These are phyloP conservation scores for Moesziomyces sp. DNA, from an alignment of 1,284 basidiomycete genomes.

Conservation along the genomic window DNA sequence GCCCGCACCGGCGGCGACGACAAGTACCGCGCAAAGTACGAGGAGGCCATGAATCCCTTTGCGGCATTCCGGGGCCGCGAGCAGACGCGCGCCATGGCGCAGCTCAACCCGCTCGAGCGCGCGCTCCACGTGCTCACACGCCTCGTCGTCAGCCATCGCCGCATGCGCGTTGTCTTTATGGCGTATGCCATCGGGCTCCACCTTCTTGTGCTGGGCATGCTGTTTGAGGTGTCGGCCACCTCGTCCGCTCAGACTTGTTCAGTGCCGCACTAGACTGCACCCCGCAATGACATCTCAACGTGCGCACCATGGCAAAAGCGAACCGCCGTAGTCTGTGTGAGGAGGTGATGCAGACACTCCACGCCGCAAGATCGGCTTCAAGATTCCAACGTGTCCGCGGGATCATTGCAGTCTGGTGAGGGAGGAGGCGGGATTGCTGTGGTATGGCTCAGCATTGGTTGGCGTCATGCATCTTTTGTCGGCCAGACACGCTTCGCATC, in stretches of 20 bases:
- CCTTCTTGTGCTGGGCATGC: conserved; percentile 79
- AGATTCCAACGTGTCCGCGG: too few relatives aligned
- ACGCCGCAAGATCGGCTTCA: too few relatives aligned
- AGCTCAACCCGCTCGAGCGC: conserved; percentile 89
- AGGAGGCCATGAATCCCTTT: conserved; percentile 96
- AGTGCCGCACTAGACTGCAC: conserved; percentile 9
- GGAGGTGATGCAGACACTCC: too few relatives aligned
- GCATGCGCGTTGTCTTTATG: conserved; percentile 77
- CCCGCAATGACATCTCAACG: not conserved
- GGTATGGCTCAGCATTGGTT: too few relatives aligned
- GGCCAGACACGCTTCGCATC: too few relatives aligned
- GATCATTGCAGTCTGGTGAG: too few relatives aligned
- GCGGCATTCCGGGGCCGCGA: conserved; percentile 95
- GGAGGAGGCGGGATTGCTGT: too few relatives aligned
- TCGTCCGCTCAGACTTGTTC: conserved; percentile 28
- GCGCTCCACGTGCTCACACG: conserved; percentile 86
- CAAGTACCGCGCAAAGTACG: conserved; percentile 85
- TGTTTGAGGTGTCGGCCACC: conserved; percentile 51
- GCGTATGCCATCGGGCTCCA: conserved; percentile 83
- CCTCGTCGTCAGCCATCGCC: conserved; percentile 84
- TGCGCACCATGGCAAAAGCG: too few relatives aligned
- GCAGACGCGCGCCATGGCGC: conserved; percentile 87
- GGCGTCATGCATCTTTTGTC: too few relatives aligned
- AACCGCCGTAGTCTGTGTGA: too few relatives aligned
- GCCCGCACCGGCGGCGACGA: conserved; percentile 73